These are phyloP conservation scores for Lentinula novae-zelandiae DNA, from an alignment of 1,284 basidiomycete species.

Conservation along the genomic window DNA sequence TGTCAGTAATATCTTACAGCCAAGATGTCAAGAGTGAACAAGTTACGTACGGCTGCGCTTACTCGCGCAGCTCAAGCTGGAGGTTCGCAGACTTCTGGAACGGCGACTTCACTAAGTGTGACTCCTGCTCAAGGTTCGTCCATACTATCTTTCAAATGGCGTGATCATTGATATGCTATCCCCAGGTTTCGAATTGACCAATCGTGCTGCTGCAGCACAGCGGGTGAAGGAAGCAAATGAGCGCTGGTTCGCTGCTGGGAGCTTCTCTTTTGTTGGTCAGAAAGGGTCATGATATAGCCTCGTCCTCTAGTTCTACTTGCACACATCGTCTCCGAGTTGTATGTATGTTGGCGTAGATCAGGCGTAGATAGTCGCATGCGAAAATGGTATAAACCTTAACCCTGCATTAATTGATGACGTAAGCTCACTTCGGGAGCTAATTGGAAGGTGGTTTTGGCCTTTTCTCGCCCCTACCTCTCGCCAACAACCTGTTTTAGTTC, in stretches of 20 bases:
- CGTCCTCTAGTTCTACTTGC: too few relatives aligned
- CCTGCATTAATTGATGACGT: background rate
- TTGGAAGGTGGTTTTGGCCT: background rate
- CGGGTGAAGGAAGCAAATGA: conserved; percentile 91
- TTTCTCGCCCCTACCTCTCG: conserved; percentile 8
- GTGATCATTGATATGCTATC: conserved; percentile 16
- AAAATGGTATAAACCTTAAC: background rate
- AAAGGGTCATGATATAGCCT: conserved; percentile 31
- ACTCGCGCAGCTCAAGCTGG: conserved; percentile 62
- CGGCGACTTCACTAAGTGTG: conserved; percentile 88
- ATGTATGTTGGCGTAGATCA: too few relatives aligned
- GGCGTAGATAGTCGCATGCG: too few relatives aligned
- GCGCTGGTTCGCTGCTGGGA: conserved; percentile 86
- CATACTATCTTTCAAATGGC: background rate
- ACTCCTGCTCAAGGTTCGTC: conserved; percentile 88
- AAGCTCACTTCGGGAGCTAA: background rate
- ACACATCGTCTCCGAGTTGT: background rate
- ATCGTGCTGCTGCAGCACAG: conserved; percentile 73
- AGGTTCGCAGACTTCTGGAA: conserved; percentile 56
- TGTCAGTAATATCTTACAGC: conserved; percentile 43
- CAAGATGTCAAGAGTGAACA: conserved; percentile 96
- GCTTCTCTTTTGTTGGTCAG: conserved; percentile 75
- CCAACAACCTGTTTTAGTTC: background rate
- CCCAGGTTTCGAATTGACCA: conserved; percentile 84
- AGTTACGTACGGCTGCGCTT: conserved; percentile 82